phyloP scores from a whole-genome alignment of 805 yeast genomes.

The Candida suzukii region DNA sequence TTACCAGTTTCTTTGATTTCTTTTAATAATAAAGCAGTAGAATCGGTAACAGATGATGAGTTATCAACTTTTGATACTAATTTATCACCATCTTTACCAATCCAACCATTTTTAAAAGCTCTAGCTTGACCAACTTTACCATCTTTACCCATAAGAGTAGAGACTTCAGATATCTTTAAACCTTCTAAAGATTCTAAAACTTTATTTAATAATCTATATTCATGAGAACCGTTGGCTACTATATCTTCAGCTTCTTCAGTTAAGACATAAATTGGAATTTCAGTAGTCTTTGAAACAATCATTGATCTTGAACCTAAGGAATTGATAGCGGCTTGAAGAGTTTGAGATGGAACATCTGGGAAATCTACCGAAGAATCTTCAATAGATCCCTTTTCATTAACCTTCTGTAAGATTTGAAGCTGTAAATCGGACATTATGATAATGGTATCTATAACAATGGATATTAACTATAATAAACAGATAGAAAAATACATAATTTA shows the following conservation, averaged over 20 bases:
- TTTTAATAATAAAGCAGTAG: constrained; percentile 57
- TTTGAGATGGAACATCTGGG: constrained; percentile 56
- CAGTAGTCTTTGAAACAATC: constrained; percentile 66
- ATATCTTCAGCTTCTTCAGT: constrained; percentile 81
- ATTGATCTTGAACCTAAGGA: constrained; percentile 81
- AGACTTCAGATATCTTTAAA: constrained; percentile 72
- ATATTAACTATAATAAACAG: too few species aligned
- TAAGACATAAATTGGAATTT: constrained; percentile 67
- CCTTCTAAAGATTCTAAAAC: constrained; percentile 72
- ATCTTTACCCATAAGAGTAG: constrained; percentile 63
- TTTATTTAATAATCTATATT: constrained; percentile 68
- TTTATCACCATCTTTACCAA: constrained; percentile 77
- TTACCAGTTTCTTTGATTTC: constrained; percentile 50
- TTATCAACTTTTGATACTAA: constrained; percentile 54
- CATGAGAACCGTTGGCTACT: constrained; percentile 81
- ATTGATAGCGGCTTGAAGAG: constrained; percentile 74
- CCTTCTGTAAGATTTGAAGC: constrained; percentile 51
- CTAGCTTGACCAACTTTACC: constrained; percentile 95
- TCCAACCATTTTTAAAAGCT: constrained; percentile 98
- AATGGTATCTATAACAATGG: too few species aligned
- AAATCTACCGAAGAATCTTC: constrained; percentile 63
- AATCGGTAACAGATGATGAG: constrained; percentile 49
- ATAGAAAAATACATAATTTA: too few species aligned
- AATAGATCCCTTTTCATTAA: constrained; percentile 58
- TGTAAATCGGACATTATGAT: constrained; percentile 60